phyloP scores from a whole-genome alignment of 2,329 filamentous ascomycete genomes.

The Falciphora oryzae region DNA sequence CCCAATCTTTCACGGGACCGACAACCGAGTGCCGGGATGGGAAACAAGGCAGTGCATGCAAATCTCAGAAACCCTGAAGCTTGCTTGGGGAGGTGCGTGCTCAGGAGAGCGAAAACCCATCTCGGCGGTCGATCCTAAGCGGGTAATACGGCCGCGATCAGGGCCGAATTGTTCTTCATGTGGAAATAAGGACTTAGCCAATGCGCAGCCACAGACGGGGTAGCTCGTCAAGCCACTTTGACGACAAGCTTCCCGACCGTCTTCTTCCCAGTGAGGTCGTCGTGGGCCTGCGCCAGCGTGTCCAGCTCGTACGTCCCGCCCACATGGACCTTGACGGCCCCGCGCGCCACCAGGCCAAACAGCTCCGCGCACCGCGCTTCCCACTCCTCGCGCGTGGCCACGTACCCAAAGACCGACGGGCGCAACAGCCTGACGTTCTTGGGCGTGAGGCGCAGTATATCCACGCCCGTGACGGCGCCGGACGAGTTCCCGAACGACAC shows the following conservation, averaged over 20 bases:
- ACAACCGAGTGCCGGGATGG: no score
- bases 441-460: slow-evolving; percentile 47
- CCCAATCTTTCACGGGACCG: no score
- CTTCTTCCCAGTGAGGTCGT: slow-evolving; percentile 17
- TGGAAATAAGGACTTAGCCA: no score
- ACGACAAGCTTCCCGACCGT: slow-evolving; percentile 19
- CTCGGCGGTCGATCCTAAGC: no score
- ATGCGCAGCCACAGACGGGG: no score
- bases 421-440: slow-evolving; percentile 76
- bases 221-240: not conserved
- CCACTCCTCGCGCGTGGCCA: slow-evolving; percentile 63
- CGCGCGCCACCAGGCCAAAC: slow-evolving; percentile 16
- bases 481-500: slow-evolving; percentile 75
- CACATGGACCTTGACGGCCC: slow-evolving; percentile 15
- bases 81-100: no score
- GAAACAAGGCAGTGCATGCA: no score
- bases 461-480: slow-evolving; percentile 65
- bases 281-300: slow-evolving; percentile 16
- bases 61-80: no score
- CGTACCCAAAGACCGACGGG: slow-evolving; percentile 68
- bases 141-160: no score
- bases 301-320: slow-evolving; percentile 16
- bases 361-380: slow-evolving; percentile 33
- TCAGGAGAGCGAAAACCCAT: no score
- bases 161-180: no score